These are phyloP conservation scores for Skeletonema menzelii DNA, from an alignment of 108 stramenopile species.

Conservation along the genomic window DNA sequence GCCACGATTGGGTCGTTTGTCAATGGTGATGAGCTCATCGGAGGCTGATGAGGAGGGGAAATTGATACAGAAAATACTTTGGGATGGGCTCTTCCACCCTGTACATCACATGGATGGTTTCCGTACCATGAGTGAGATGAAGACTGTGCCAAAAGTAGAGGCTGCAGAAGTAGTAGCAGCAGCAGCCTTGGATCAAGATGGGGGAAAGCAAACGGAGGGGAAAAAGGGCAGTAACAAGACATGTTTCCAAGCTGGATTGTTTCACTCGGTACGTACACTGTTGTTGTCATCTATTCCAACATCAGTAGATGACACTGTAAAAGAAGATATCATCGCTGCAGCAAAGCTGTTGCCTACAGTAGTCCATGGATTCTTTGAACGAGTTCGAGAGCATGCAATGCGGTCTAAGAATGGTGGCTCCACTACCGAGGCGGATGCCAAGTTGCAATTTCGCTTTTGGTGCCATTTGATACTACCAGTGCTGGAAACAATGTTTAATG, in stretches of 20 bases:
- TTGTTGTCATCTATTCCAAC: not conserved
- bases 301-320: not conserved
- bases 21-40: not conserved
- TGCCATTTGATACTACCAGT: conserved; percentile 10
- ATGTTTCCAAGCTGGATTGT: not conserved
- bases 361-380: conserved; percentile 27
- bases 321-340: conserved; percentile 1
- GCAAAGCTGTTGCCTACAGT: conserved; percentile 19
- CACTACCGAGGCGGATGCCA: conserved; percentile 21
- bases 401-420: not conserved
- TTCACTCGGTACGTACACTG: not conserved
- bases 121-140: conserved; percentile 49
- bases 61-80: conserved; percentile 39
- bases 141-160: not conserved
- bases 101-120: conserved; percentile 78
- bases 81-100: conserved; percentile 55
- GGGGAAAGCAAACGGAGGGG: not conserved
- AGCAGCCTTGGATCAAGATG: not conserved
- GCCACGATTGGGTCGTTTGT: conserved; percentile 28
- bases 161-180: too few relatives aligned
- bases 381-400: not conserved
- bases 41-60: not conserved
- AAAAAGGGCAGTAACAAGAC: not conserved
- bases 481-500: conserved; percentile 12
- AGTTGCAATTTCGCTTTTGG: conserved; percentile 46